Percentiles rank a stretch among this genome's conserved stretches.
phyloP scores from a whole-genome alignment of 192 early-diverging fungal genomes.

The Coemansia sp. region DNA sequence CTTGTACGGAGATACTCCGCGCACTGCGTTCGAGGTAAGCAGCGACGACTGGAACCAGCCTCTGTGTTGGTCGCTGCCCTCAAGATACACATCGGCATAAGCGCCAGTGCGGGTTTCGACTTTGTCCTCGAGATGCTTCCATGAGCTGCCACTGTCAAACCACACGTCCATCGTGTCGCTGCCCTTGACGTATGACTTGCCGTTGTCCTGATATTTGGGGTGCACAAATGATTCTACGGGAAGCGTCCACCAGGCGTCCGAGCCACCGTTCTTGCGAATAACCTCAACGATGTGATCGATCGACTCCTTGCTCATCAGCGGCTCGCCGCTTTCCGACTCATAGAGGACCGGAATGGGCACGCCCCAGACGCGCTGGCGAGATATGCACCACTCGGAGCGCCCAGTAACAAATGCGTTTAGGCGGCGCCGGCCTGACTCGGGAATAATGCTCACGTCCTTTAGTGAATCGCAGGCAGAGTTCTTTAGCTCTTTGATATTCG shows the following conservation, averaged over 20 bases:
- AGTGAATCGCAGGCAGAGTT: slow-evolving; percentile 60
- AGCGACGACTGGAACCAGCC: slow-evolving; percentile 86
- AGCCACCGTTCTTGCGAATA: slow-evolving; percentile 57
- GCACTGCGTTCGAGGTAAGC: slow-evolving; percentile 68
- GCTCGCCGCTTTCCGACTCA: slow-evolving; percentile 59
- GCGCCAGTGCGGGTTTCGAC: slow-evolving; percentile 26
- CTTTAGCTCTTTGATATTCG: slow-evolving; percentile 65
- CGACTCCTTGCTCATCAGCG: slow-evolving; percentile 63
- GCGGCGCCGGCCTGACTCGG: slow-evolving; percentile 59
- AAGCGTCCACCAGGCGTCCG: slow-evolving; percentile 72
- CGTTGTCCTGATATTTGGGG: slow-evolving; percentile 57
- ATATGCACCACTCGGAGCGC: slow-evolving; percentile 81
- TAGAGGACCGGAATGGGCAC: slow-evolving; percentile 80
- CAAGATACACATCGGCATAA: slow-evolving; percentile 69
- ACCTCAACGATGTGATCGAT: slow-evolving; percentile 65
- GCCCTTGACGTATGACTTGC: slow-evolving; percentile 62
- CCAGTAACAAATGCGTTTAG: slow-evolving; percentile 66
- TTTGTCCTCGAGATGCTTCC: slow-evolving; percentile 63
- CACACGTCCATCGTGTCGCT: slow-evolving; percentile 85
- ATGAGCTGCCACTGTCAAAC: slow-evolving; percentile 81
- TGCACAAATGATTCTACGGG: slow-evolving; percentile 64
- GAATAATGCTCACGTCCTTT: slow-evolving; percentile 58
- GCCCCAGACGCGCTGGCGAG: slow-evolving; percentile 78
- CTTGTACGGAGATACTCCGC: slow-evolving; percentile 66
- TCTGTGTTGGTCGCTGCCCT: slow-evolving; percentile 81